Conservation (phyloP, 495 filamentous ascomycete species). For the Penicillium ochrochloron region DNA sequence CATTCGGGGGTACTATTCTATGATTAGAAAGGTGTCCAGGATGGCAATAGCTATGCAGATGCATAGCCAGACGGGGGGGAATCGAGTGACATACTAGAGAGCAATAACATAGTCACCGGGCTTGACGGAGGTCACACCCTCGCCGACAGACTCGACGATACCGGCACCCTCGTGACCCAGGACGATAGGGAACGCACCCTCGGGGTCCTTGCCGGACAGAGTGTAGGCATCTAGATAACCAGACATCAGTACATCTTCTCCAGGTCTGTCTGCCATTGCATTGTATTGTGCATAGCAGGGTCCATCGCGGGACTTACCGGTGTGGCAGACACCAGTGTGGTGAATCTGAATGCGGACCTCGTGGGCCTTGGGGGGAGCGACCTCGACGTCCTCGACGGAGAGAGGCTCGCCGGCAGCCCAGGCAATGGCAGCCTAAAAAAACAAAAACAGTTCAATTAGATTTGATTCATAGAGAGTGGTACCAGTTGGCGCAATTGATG, state of each 20-base stretch:
- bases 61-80: not conserved
- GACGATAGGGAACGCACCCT: constrained; percentile 96
- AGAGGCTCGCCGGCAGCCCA: constrained; percentile 94
- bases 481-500: not conserved
- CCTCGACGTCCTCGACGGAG: constrained; percentile 88
- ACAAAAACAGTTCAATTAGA: not conserved
- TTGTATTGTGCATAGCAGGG: constrained; percentile 12
- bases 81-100: constrained; percentile 74
- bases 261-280: not conserved
- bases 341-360: constrained; percentile 96
- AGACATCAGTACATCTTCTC: constrained; percentile 1
- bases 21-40: not conserved
- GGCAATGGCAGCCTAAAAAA: constrained; percentile 82
- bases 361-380: constrained; percentile 86
- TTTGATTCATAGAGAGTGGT: not conserved
- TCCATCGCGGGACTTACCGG: constrained; percentile 60
- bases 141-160: constrained; percentile 94
- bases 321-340: constrained; percentile 98
- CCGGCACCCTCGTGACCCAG: constrained; percentile 97
- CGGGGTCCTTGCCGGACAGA: constrained; percentile 95
- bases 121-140: constrained; percentile 93
- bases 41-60: not conserved
- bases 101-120: constrained; percentile 81
- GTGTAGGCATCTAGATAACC: constrained; percentile 85
- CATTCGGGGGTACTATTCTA: constrained; percentile 86